Percentiles rank a stretch among this genome's conserved stretches.
phyloP scores from a whole-genome alignment of 306 rosid species.

The Notholithocarpus densiflorus region DNA sequence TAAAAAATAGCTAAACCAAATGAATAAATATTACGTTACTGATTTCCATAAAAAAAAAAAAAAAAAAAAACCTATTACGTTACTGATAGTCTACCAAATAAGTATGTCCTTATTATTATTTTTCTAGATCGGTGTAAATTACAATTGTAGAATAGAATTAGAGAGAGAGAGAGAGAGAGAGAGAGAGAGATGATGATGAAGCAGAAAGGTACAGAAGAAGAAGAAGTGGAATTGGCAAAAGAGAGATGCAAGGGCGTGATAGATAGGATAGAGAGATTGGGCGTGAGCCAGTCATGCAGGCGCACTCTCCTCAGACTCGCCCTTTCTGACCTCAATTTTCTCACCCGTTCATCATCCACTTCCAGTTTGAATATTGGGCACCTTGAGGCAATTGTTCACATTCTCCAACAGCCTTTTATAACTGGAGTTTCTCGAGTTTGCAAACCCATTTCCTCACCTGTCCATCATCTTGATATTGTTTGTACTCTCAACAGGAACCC shows the following conservation, averaged over 20 bases:
- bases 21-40: no score
- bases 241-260: conserved; percentile 69
- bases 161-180: neutral
- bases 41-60: no score
- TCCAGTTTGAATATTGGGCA: conserved; percentile 84
- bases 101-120: no score
- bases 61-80: no score
- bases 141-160: neutral
- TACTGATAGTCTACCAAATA: no score
- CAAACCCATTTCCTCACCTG: conserved; percentile 57
- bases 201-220: conserved; percentile 24
- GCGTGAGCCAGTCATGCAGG: conserved; percentile 56
- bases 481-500: conserved; percentile 68
- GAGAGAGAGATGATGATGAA: neutral
- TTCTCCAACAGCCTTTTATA: conserved; percentile 75
- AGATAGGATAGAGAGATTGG: conserved; percentile 39
- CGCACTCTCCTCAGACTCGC: conserved; percentile 75
- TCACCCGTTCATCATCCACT: conserved; percentile 44
- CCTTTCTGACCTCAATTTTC: conserved; percentile 63
- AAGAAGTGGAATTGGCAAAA: conserved; percentile 57
- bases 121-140: no score
- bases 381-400: conserved; percentile 73
- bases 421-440: conserved; percentile 88
- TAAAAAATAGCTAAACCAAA: no score
- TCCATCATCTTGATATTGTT: conserved; percentile 63